Evolutionary conservation across 352 stramenopile species (phyloP).

Genomic region (Globisporangium sylvaticum): DNA sequence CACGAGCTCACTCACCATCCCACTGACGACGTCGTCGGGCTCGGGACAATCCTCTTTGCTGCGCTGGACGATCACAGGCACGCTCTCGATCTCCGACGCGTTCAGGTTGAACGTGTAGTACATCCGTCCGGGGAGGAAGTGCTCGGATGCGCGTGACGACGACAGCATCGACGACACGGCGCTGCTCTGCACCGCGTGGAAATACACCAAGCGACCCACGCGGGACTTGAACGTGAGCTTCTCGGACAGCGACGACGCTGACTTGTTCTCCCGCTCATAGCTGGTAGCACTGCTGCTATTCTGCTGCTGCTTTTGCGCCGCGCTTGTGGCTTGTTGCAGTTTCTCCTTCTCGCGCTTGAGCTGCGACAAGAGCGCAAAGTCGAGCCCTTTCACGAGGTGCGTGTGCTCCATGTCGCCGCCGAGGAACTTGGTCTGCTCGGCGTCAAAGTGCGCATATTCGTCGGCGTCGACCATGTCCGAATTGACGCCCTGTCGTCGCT

Average conservation of each 20-base stretch:
- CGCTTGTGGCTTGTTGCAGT: conserved; percentile 28
- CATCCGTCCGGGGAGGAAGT: conserved; percentile 71
- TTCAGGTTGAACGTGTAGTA: conserved; percentile 70
- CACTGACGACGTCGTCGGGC: conserved; percentile 50
- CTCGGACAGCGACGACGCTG: conserved; percentile 4
- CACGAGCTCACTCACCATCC: conserved; percentile 44
- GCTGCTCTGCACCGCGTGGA: conserved; percentile 52
- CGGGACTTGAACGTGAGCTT: conserved; percentile 59
- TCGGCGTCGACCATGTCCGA: conserved; percentile 45
- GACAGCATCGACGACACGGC: conserved; percentile 1
- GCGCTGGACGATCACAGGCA: conserved; percentile 57
- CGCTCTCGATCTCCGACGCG: conserved; percentile 33
- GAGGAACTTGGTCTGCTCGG: conserved; percentile 82
- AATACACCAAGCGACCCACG: conserved; percentile 59
- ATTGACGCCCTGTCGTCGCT: conserved; percentile 36
- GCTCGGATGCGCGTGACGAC: conserved; percentile 38
- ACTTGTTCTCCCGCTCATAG: background rate
- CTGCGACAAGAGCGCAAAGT: conserved; percentile 85
- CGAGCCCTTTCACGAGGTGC: conserved; percentile 87
- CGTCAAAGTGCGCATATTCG: conserved; percentile 51
- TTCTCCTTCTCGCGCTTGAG: conserved; percentile 77
- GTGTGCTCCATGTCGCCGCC: conserved; percentile 82
- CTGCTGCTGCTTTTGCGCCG: conserved; percentile 20
- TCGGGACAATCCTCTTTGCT: conserved; percentile 74
- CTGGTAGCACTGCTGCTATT: background rate